Evolutionary conservation across 75 land plant species (phyloP).

Genomic region (Larix kaempferi): DNA sequence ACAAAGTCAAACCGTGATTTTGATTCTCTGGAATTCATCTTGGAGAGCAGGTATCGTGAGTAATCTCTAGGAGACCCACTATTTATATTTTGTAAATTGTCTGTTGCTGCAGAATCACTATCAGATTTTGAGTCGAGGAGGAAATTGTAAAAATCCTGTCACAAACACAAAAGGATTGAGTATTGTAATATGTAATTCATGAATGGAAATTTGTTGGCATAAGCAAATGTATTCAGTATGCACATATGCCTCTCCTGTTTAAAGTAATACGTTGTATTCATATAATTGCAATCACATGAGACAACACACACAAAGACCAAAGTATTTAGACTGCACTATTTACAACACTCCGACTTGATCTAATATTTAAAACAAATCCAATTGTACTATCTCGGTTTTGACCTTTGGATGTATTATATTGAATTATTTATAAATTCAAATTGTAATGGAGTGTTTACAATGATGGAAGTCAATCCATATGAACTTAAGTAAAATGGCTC

Average conservation of each 20-base stretch:
- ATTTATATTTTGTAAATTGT: neutral
- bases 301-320: no score
- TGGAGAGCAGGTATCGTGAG: conserved; percentile 28
- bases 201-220: neutral
- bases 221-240: neutral
- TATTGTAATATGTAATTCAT: conserved; percentile 7
- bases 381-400: no score
- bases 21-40: conserved; percentile 9
- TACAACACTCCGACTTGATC: no score
- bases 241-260: neutral
- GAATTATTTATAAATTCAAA: no score
- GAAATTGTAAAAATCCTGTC: conserved; percentile 81
- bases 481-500: no score
- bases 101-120: conserved; percentile 11
- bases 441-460: no score
- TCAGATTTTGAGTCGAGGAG: conserved; percentile 33
- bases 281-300: no score
- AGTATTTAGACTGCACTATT: no score
- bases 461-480: no score
- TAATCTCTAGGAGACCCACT: conserved; percentile 14
- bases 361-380: no score
- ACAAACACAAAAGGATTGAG: neutral
- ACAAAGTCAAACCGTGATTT: conserved; percentile 21
- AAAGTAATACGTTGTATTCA: neutral
- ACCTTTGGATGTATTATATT: no score